A percentile compares a stretch with the other conserved stretches of the same genome.
Evolutionary conservation across 441 rosid species (phyloP).

Genomic region (Flueggea neowawraea): DNA sequence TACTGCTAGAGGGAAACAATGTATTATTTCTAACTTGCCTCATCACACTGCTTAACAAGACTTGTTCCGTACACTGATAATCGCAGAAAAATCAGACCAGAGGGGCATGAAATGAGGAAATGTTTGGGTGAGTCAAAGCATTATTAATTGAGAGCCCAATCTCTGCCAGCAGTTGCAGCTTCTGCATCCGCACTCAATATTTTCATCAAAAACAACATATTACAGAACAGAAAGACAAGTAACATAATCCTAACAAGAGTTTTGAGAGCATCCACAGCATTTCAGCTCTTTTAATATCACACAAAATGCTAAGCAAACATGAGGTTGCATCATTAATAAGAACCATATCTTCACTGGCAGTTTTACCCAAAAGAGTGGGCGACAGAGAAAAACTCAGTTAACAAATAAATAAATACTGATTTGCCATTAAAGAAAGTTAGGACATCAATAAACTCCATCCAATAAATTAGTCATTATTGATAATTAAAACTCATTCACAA

Average conservation of each 20-base stretch:
- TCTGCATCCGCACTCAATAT: slow-evolving; percentile 44
- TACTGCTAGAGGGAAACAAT: too few species aligned
- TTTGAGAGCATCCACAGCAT: slow-evolving; percentile 62
- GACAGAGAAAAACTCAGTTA: slow-evolving; percentile 39
- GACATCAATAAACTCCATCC: too few species aligned
- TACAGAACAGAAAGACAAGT: slow-evolving; percentile 1
- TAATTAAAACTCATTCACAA: too few species aligned
- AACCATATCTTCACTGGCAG: slow-evolving; percentile 39
- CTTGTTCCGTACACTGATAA: slow-evolving; percentile 66
- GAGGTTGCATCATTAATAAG: slow-evolving; percentile 40
- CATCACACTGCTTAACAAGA: slow-evolving; percentile 36
- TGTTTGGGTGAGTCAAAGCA: slow-evolving; percentile 36
- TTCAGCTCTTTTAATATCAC: slow-evolving; percentile 84
- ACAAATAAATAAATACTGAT: slow-evolving; percentile 2
- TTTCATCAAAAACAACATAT: neutral
- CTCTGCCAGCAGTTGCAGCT: slow-evolving; percentile 78
- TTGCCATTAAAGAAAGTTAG: slow-evolving; percentile 7
- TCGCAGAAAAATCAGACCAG: slow-evolving; percentile 68
- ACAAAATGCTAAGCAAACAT: slow-evolving; percentile 53
- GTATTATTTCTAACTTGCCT: slow-evolving; percentile 43
- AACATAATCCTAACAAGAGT: slow-evolving; percentile 54
- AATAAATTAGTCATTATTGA: too few species aligned
- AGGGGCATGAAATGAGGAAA: slow-evolving; percentile 44
- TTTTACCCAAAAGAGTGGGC: slow-evolving; percentile 65
- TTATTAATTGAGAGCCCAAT: slow-evolving; percentile 58